Base-by-base conservation (phyloP, 176 grass and related monocot species). In the Thalia dealbata region DNA sequence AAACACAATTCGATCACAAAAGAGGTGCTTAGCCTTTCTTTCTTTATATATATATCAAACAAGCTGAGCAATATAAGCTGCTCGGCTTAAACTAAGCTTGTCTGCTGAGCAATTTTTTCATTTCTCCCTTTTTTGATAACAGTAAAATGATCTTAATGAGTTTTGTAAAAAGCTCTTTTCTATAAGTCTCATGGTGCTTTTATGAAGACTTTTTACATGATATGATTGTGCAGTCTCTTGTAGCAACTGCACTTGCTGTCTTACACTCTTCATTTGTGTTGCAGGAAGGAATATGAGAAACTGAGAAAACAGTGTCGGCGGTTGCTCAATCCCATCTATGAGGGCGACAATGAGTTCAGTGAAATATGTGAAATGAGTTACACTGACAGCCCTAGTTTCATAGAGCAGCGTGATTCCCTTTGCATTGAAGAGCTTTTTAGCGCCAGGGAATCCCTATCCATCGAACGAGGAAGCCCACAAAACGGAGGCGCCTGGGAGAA, bases 1-100 rank as follows among this genome's bases (percentile, higher is more conserved):
- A 85, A 89, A 78, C 14, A 23, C 61, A 7, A 59, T 83, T 82
- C 91, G 81, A 70, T 73, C 51, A 64, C 45, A 83, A 50, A 91
- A 89, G 79, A 95, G 90, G 95, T 99, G 70, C 32, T 52, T 35
- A n/a, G n/a, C n/a, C n/a, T n/a, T n/a, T n/a, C n/a, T n/a, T n/a
- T n/a, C n/a, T n/a, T n/a, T n/a, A n/a, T n/a, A n/a, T n/a, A n/a
- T n/a, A n/a, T n/a, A n/a, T n/a, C n/a, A n/a, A n/a, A n/a, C n/a
- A n/a, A n/a, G n/a, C n/a, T n/a, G n/a, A n/a, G n/a, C n/a, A n/a
- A n/a, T n/a, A n/a, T n/a, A n/a, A n/a, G n/a, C n/a, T n/a, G n/a
- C n/a, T n/a, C n/a, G n/a, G n/a, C n/a, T n/a, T n/a, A n/a, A n/a
- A n/a, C n/a, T n/a, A 64, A 50, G 52, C 54, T 30, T 67, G 35